Conservation (phyloP, 768 basidiomycete genomes). For the Rhodotorula graminis region DNA sequence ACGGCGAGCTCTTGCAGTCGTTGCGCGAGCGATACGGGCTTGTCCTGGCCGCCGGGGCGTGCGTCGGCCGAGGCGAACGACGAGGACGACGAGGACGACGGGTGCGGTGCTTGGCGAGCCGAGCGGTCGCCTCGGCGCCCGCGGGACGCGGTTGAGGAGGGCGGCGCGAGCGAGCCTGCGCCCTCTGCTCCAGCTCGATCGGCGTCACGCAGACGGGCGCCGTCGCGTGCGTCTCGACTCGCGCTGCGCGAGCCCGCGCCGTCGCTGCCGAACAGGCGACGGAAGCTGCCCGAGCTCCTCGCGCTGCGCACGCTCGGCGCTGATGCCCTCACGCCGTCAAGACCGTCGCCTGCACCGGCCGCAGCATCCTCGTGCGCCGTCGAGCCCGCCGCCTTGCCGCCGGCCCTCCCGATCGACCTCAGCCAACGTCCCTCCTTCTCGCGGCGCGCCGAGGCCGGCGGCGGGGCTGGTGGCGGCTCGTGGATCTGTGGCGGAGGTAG, state of each 20-base stretch:
- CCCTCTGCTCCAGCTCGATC: no score
- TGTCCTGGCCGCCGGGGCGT: not conserved
- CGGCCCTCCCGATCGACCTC: not conserved
- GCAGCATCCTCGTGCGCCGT: not conserved
- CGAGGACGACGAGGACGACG: not conserved
- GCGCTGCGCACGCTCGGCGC: not conserved
- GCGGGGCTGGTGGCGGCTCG: constrained; percentile 11
- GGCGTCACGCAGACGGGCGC: no score
- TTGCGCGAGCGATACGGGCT: constrained; percentile 12
- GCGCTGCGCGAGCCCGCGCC: not conserved
- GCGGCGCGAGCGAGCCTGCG: no score
- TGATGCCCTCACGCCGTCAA: no score
- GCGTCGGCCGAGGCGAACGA: not conserved
- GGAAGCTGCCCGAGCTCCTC: not conserved
- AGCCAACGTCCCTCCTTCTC: constrained; percentile 23
- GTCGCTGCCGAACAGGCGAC: not conserved
- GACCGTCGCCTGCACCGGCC: no score
- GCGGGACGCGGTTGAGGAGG: no score
- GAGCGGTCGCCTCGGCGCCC: no score
- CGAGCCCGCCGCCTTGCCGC: not conserved
- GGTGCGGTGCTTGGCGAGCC: not conserved
- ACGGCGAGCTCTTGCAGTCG: constrained; percentile 39
- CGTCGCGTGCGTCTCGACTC: no score
- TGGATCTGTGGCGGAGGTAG: not conserved
- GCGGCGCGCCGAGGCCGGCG: not conserved